Evolutionary conservation across 768 basidiomycete species (phyloP), one percentile per base, ranked within the genome.

Genomic region (Termitomyces sp.): DNA sequence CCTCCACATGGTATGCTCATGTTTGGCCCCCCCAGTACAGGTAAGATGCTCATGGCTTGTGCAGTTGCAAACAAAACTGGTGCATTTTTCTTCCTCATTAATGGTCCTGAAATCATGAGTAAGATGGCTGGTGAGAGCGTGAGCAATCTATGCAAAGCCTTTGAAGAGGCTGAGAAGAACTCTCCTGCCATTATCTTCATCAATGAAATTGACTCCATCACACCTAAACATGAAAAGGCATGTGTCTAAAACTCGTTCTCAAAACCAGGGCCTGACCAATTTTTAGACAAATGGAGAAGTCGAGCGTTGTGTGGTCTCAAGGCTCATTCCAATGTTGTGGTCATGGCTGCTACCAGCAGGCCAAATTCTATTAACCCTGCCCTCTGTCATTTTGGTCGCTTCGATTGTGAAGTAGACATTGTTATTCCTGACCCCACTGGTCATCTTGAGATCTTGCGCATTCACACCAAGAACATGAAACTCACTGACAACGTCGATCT

Each of bases 401-500:
- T 99, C 75, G 97, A 99, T 76, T 91, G 97, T 69, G 97, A 99
- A 76, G 90, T 99, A 63, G 97, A 99, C 75, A 99, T 99, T 60
- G 94, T 97, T 67, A 98, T 99, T 63, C 97, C 97, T 43, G 97
- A 99, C 73, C 97, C 97, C 0, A 98, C 96, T 58, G 97, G 97
- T 54, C 96, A 97, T 74, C 85, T 98, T 44, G 97, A 99, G 71
- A 99, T 98, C 68, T 88, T 98, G 60, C 91, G 96, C 52, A 98
- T 99, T 60, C 97, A 98, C 81, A 98, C 97, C 56, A 98, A 98
- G 87, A 98, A 99, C 79, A 98, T 99, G 97, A 99, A 98, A 75
- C 81, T 98, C 48, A 84, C 74, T 25, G 95, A 98, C 56, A 95
- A 98, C 63, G 97, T 98, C 37, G 97, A 99, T 68, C 85, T 98